A percentile compares a stretch with the other conserved stretches of the same genome.
These are phyloP conservation scores for Sporothrix inflata DNA, from an alignment of 2,329 filamentous ascomycete species.

Conservation along the genomic window DNA sequence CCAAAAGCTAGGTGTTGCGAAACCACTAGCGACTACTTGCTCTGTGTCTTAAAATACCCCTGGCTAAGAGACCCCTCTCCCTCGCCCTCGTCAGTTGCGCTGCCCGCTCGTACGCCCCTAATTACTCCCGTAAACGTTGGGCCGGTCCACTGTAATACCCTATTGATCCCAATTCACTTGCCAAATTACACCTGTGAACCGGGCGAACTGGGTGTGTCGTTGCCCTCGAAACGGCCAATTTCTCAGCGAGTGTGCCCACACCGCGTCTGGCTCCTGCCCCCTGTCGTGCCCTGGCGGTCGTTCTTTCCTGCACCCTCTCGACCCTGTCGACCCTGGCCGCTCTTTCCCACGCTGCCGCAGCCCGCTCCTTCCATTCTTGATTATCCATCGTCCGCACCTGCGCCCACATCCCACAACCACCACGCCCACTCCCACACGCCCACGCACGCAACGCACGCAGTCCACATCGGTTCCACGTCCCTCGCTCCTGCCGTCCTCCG, in stretches of 20 bases:
- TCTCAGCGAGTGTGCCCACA: neutral
- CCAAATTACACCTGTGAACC: neutral
- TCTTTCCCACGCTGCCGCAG: neutral
- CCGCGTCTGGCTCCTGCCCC: neutral
- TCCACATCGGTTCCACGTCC: constrained; percentile 3
- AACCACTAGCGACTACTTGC: neutral
- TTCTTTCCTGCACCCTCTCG: constrained; percentile 2
- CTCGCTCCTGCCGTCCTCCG: constrained; percentile 19
- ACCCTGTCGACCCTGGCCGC: constrained; percentile 13
- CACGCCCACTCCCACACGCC: neutral
- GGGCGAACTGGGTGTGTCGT: neutral
- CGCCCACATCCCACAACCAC: neutral
- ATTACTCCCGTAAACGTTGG: neutral
- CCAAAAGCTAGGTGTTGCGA: neutral
- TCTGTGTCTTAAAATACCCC: constrained; percentile 3
- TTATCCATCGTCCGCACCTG: constrained; percentile 3
- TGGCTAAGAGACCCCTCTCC: neutral
- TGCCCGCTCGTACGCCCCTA: neutral
- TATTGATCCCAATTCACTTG: neutral
- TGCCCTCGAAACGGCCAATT: constrained; percentile 23
- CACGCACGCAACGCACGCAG: neutral
- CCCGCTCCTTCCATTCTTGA: constrained; percentile 14
- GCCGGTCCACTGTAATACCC: constrained; percentile 9
- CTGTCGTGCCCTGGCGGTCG: neutral
- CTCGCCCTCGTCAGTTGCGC: constrained; percentile 1